phyloP scores from a whole-genome alignment of 345 rosid genomes.

The Zanthoxylum bungeanum region DNA sequence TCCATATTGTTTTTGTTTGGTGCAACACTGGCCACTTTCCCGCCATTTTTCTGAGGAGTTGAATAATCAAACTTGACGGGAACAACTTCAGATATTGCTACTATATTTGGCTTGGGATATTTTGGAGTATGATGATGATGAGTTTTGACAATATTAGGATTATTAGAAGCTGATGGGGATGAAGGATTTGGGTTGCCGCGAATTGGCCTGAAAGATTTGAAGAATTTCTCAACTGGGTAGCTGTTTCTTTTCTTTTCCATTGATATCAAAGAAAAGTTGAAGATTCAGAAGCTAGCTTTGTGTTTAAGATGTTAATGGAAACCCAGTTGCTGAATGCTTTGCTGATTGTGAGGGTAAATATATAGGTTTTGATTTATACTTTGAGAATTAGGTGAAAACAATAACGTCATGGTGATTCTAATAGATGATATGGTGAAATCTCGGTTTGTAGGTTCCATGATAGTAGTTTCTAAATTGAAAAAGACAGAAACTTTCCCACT shows the following conservation, averaged over 20 bases:
- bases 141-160: too few relatives aligned
- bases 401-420: not conserved
- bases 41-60: conserved; percentile 1
- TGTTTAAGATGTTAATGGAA: too few relatives aligned
- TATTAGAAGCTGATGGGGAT: conserved; percentile 3
- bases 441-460: conserved; percentile 19
- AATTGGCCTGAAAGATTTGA: conserved; percentile 19
- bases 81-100: conserved; percentile 8
- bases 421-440: not conserved
- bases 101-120: not conserved
- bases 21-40: conserved; percentile 6
- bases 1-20: not conserved
- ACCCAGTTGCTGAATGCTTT: too few relatives aligned
- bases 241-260: conserved; percentile 30
- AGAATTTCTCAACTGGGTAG: conserved; percentile 28
- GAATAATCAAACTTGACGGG: conserved; percentile 26
- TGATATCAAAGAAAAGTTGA: not conserved
- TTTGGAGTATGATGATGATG: not conserved
- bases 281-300: not conserved
- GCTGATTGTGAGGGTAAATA: too few relatives aligned
- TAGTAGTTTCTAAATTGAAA: not conserved
- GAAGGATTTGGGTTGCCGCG: conserved; percentile 21
- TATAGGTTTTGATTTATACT: too few relatives aligned
- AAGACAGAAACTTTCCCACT: not conserved
- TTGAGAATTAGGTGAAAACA: not conserved